phyloP scores from a whole-genome alignment of 495 filamentous ascomycete species.

The Aspergillus saccharolyticus region DNA sequence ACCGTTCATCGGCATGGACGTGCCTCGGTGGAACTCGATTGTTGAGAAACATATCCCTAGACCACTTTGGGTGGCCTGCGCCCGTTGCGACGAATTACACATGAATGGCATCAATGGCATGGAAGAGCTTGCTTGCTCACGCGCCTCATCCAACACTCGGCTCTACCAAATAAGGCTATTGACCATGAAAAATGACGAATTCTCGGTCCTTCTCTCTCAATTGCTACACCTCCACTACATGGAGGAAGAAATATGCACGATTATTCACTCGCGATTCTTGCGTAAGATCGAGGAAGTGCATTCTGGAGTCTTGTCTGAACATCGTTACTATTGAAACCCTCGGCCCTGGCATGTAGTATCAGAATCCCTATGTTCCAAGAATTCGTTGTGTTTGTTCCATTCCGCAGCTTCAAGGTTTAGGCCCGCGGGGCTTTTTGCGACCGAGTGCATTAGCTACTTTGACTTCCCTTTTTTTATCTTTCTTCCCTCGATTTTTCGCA shows the following conservation, averaged over 20 bases:
- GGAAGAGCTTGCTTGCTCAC: not conserved
- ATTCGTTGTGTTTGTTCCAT: not conserved
- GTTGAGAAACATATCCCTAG: not conserved
- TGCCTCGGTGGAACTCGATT: not conserved
- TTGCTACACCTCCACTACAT: not conserved
- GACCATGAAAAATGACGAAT: not conserved
- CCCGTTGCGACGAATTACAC: not conserved
- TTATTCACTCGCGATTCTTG: not conserved
- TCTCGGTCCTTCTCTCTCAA: not conserved
- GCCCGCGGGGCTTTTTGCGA: not conserved
- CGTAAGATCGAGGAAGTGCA: not conserved
- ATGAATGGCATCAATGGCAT: not conserved
- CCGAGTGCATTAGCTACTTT: not conserved
- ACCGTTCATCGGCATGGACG: not conserved
- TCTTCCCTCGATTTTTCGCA: not conserved
- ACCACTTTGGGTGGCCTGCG: not conserved
- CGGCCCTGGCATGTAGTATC: not conserved
- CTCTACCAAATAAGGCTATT: not conserved
- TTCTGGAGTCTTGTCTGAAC: no score
- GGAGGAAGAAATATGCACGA: not conserved
- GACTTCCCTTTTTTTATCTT: no score
- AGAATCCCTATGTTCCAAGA: not conserved
- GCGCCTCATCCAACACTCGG: not conserved
- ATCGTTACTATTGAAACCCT: no score
- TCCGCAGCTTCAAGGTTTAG: not conserved